phyloP scores from a whole-genome alignment of 2,329 filamentous ascomycete species.

The Colletotrichum sp. region DNA sequence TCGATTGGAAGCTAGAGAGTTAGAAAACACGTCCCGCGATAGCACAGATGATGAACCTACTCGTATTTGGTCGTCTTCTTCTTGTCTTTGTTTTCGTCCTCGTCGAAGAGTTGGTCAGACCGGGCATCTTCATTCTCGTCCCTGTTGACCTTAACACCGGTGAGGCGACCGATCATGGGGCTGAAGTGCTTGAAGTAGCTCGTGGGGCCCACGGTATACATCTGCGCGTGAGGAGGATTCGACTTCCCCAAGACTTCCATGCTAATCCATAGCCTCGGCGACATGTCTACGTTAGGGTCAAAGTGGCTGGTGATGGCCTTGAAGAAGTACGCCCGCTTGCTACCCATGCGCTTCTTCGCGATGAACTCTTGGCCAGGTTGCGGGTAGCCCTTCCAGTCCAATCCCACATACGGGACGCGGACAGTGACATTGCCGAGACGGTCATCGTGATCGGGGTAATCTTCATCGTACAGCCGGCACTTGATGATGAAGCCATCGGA shows the following conservation, averaged over 20 bases:
- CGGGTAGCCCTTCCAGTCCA: slow-evolving; percentile 72
- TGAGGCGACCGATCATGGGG: slow-evolving; percentile 83
- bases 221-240: slow-evolving; percentile 67
- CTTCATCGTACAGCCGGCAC: slow-evolving; percentile 88
- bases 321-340: slow-evolving; percentile 83
- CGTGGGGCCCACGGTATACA: slow-evolving; percentile 81
- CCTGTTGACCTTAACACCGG: slow-evolving; percentile 72
- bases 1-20: slow-evolving; percentile 79
- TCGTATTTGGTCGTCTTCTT: slow-evolving; percentile 75
- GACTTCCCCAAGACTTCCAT: slow-evolving; percentile 81
- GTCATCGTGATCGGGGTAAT: slow-evolving; percentile 85
- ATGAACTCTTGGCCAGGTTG: slow-evolving; percentile 64
- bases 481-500: slow-evolving; percentile 82
- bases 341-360: slow-evolving; percentile 83
- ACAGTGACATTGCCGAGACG: slow-evolving; percentile 86
- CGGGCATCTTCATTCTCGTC: slow-evolving; percentile 55
- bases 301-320: slow-evolving; percentile 71
- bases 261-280: slow-evolving; percentile 73
- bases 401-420: slow-evolving; percentile 61
- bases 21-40: background rate
- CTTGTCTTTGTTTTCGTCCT: slow-evolving; percentile 35
- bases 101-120: slow-evolving; percentile 24
- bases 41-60: slow-evolving; percentile 48
- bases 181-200: slow-evolving; percentile 85
- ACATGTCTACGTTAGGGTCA: slow-evolving; percentile 66